Evolutionary conservation across 1,284 basidiomycete genomes (phyloP).

Genomic region (Ustilago bromivora): DNA sequence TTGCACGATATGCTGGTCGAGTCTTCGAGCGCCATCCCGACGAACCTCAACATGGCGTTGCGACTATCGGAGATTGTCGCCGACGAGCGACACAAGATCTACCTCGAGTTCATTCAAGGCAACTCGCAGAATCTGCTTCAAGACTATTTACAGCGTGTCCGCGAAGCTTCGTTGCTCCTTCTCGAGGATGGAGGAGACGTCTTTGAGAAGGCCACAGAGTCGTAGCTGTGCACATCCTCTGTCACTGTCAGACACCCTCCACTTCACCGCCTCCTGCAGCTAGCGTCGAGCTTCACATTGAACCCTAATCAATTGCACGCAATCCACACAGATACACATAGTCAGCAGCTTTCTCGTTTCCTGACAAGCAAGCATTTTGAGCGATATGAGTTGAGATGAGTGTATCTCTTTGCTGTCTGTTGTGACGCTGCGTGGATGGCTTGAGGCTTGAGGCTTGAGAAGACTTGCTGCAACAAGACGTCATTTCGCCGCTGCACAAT

Average conservation of each 20-base stretch:
- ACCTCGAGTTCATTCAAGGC: slow-evolving; percentile 82
- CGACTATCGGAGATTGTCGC: slow-evolving; percentile 86
- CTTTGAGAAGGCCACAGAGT: slow-evolving; percentile 43
- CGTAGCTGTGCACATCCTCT: slow-evolving; percentile 6
- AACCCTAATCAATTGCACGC: background rate
- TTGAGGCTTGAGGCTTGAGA: background rate
- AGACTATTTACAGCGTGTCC: slow-evolving; percentile 62
- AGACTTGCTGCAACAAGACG: slow-evolving; percentile 2
- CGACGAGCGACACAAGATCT: slow-evolving; percentile 86
- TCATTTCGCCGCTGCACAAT: slow-evolving; percentile 3
- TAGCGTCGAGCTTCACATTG: background rate
- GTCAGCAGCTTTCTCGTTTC: background rate
- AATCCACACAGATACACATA: background rate
- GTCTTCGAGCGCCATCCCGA: slow-evolving; percentile 77
- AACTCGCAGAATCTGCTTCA: slow-evolving; percentile 70
- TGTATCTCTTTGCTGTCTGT: background rate
- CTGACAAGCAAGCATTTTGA: background rate
- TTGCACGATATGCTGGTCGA: slow-evolving; percentile 81
- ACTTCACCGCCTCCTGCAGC: background rate
- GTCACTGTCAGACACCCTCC: too few relatives aligned
- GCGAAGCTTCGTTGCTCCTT: slow-evolving; percentile 54
- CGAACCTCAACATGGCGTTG: slow-evolving; percentile 82
- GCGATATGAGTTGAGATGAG: background rate
- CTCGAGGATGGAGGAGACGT: slow-evolving; percentile 48
- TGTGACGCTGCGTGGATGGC: background rate